A percentile compares a stretch with the other conserved stretches of the same genome.
Conservation (phyloP, 352 stramenopile species). For the Globisporangium cystogenes region DNA sequence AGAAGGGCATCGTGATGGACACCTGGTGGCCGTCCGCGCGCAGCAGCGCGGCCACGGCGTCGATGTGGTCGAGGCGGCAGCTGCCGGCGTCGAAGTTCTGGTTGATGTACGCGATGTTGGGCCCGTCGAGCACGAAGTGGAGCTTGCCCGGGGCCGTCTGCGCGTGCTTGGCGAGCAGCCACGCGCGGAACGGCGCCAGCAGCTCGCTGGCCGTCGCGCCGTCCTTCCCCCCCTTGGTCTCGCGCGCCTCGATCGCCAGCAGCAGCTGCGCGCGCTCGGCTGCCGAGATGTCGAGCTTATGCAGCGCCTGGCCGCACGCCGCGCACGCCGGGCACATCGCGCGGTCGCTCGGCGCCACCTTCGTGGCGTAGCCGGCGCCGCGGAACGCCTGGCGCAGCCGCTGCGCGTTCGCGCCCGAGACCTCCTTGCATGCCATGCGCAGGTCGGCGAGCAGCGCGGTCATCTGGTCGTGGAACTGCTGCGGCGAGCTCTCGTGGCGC, state of each 20-base stretch:
- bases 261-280: constrained; percentile 42
- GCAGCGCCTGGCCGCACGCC: constrained; percentile 30
- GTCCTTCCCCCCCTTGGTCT: constrained; percentile 32
- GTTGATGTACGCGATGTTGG: constrained; percentile 98
- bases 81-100: constrained; percentile 92
- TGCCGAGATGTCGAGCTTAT: constrained; percentile 36
- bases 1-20: constrained; percentile 69
- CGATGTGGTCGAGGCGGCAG: constrained; percentile 95
- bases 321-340: constrained; percentile 32
- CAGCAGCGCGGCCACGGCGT: constrained; percentile 88
- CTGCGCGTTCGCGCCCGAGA: constrained; percentile 40
- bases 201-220: constrained; percentile 45
- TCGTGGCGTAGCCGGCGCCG: constrained; percentile 23
- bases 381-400: constrained; percentile 37
- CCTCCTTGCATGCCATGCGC: constrained; percentile 43
- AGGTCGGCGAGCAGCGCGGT: constrained; percentile 50
- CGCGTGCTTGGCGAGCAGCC: constrained; percentile 40
- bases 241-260: constrained; percentile 46
- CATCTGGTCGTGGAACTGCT: constrained; percentile 48
- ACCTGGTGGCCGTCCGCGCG: constrained; percentile 65
- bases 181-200: constrained; percentile 57
- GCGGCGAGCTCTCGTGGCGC: too few species aligned
- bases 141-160: constrained; percentile 19
- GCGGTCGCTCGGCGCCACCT: constrained; percentile 33
- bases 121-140: constrained; percentile 93